A percentile compares a stretch with the other conserved stretches of the same genome.
phyloP scores from a whole-genome alignment of 345 rosid genomes.

The Salix viminalis region DNA sequence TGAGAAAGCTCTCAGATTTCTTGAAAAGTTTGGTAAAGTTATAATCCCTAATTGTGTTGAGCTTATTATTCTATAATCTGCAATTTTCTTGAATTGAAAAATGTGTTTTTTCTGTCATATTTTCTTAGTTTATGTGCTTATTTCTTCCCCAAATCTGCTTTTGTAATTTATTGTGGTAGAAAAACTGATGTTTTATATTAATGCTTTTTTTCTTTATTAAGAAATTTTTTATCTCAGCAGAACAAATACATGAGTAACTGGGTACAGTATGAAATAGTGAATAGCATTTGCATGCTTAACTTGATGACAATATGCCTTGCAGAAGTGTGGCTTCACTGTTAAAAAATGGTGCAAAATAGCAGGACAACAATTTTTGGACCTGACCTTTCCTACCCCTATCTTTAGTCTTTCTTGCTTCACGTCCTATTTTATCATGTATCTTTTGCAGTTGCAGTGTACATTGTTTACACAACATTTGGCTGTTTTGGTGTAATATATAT shows the following conservation, averaged over 20 bases:
- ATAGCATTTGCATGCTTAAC: not conserved
- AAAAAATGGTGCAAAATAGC: not conserved
- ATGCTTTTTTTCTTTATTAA: not conserved
- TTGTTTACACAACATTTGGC: not conserved
- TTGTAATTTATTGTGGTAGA: not conserved
- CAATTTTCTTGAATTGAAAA: not conserved
- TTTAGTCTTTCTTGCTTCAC: not conserved
- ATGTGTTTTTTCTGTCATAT: not conserved
- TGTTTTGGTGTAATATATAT: not conserved
- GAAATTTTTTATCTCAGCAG: not conserved
- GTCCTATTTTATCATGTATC: not conserved
- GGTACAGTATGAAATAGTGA: not conserved
- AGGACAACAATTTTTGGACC: not conserved
- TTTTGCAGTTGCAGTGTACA: not conserved
- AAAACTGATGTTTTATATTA: not conserved
- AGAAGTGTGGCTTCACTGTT: not conserved
- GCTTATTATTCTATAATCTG: constrained; percentile 3
- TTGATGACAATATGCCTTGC: not conserved
- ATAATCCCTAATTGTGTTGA: constrained; percentile 12
- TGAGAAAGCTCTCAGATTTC: constrained; percentile 95
- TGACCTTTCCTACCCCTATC: not conserved
- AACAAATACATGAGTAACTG: not conserved
- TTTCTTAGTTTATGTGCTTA: not conserved
- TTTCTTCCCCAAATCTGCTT: too few species aligned
- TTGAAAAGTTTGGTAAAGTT: constrained; percentile 80